These are phyloP conservation scores for Thermothelomyces thermophilus DNA, from an alignment of 2,329 filamentous ascomycete genomes.

Conservation along the genomic window DNA sequence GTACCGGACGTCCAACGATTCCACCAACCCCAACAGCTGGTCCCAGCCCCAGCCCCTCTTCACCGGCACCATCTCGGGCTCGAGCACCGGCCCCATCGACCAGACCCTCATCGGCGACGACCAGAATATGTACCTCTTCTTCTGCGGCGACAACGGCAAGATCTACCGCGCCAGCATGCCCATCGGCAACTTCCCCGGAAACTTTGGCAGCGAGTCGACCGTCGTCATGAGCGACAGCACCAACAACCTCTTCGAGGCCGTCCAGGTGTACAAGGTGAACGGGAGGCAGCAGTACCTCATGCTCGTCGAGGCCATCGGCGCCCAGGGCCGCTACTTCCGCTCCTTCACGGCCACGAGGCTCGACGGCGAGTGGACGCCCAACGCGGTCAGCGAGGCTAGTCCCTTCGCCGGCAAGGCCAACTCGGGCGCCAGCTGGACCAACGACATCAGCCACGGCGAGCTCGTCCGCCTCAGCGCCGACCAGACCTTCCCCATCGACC, in stretches of 20 bases:
- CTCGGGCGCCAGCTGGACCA: conserved; percentile 58
- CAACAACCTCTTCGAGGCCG: conserved; percentile 58
- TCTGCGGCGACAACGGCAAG: conserved; percentile 58
- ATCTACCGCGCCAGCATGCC: conserved; percentile 61
- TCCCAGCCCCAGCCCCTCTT: conserved; percentile 48
- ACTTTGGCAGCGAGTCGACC: conserved; percentile 47
- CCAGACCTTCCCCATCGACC: conserved; percentile 56
- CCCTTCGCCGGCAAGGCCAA: conserved; percentile 64
- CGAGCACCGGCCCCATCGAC: conserved; percentile 52
- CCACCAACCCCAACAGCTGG: conserved; percentile 53
- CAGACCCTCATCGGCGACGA: conserved; percentile 57
- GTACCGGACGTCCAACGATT: conserved; percentile 53
- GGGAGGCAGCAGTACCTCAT: conserved; percentile 55
- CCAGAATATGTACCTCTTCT: conserved; percentile 60
- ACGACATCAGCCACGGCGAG: conserved; percentile 62
- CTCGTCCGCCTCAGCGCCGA: conserved; percentile 50
- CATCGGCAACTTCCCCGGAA: conserved; percentile 54
- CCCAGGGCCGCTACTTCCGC: conserved; percentile 56
- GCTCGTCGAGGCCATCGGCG: conserved; percentile 58
- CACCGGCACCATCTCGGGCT: conserved; percentile 45
- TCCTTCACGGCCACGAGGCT: conserved; percentile 57
- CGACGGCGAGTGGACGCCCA: conserved; percentile 50
- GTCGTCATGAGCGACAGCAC: conserved; percentile 46
- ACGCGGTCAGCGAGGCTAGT: conserved; percentile 47
- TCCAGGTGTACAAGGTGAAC: conserved; percentile 56